Base-by-base conservation (phyloP, 2,329 filamentous ascomycete species). In the Venturia carpophila region DNA sequence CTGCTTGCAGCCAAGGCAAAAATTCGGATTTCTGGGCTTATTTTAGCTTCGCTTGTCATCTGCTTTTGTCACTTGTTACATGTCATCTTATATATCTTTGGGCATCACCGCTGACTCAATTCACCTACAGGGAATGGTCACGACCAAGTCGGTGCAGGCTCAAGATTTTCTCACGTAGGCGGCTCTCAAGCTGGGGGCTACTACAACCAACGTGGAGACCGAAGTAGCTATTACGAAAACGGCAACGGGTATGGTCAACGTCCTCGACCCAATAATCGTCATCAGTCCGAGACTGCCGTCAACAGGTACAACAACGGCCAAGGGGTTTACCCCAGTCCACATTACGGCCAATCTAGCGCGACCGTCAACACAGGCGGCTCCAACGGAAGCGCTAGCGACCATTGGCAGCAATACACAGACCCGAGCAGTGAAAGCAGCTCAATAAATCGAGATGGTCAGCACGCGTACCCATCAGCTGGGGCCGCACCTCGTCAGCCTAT, bases 391-490 rank as follows among this genome's bases (percentile, higher is more conserved):
- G 92, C 87, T 87, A 15, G 87, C 84, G 72, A 87, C 87, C 65
- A 64, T 37, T 64, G 62, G 62, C 64, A 66, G 21, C 92, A 94
- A 75, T 87, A 88, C 69, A 96, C 91, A 67, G 92, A 96, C 73
- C 92, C 90, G 79, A 94, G 90, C 78, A 96, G 92, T 73, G 90
- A 96, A 73, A 96, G 96, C 77, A 95, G 91, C 78, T 96, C 91
- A 1, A 85, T 95, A 70, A 91, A 96, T 73, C 87, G 91, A 67
- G 47, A 75, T 75, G 60, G 71, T 77, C 41, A 47, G 55, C 27
- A 65, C 55, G 64, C 37, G 21, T 45, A 64, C 24, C 21, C 55
- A 34, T 13, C 19, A 34, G 21, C 19, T 19, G 24, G 47, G n/a
- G 21, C 63, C 17, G 52, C 30, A 43, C 63, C 37, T 6, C 60